Conservation (phyloP, 768 basidiomycete genomes). For the Tremella mesenterica region DNA sequence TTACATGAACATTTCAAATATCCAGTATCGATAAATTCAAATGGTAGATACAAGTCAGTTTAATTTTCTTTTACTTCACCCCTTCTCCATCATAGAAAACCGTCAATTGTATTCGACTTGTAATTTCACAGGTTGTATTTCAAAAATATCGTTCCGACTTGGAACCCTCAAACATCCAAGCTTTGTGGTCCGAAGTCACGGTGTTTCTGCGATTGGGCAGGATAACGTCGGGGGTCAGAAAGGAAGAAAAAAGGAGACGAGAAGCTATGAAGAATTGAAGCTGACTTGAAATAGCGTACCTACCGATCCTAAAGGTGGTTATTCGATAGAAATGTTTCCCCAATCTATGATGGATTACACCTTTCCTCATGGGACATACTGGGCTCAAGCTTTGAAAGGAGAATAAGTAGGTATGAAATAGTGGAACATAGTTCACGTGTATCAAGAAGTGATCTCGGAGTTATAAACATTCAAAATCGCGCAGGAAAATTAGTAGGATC, state of each 20-base stretch:
- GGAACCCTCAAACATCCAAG: too few species aligned
- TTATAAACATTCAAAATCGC: neutral
- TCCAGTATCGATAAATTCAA: slow-evolving; percentile 75
- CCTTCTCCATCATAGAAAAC: too few species aligned
- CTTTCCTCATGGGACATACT: slow-evolving; percentile 79
- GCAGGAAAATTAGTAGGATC: neutral
- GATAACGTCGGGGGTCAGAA: too few species aligned
- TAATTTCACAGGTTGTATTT: slow-evolving; percentile 62
- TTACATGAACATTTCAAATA: slow-evolving; percentile 87
- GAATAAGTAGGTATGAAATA: slow-evolving; percentile 5
- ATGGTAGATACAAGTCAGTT: slow-evolving; percentile 65
- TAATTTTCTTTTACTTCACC: too few species aligned
- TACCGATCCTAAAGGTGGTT: slow-evolving; percentile 60
- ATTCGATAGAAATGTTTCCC: slow-evolving; percentile 80
- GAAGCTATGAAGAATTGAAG: too few species aligned
- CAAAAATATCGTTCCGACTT: too few species aligned
- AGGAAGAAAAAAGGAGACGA: too few species aligned
- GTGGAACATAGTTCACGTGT: too few species aligned
- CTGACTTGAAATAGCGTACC: slow-evolving; percentile 79
- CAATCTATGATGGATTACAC: slow-evolving; percentile 71
- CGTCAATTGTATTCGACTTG: slow-evolving; percentile 36
- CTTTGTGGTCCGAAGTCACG: too few species aligned
- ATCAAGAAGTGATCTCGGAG: neutral
- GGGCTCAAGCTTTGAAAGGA: slow-evolving; percentile 48
- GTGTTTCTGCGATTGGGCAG: too few species aligned